phyloP scores from a whole-genome alignment of 179 eudicot genomes.

The Corrigiola litoralis region DNA sequence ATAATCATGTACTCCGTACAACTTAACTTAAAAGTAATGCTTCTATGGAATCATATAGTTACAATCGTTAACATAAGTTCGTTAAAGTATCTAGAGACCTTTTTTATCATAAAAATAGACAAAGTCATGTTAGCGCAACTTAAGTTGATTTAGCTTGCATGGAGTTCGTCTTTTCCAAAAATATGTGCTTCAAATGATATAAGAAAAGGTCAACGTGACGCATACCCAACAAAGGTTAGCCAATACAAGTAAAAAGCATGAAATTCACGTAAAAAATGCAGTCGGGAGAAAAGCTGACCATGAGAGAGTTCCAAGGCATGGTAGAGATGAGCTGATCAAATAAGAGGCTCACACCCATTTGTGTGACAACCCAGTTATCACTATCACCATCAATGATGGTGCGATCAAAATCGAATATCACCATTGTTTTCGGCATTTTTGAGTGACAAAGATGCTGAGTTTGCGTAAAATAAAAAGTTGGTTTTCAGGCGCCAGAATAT shows the following conservation, averaged over 20 bases:
- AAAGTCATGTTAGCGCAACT: too few species aligned
- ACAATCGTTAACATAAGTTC: too few species aligned
- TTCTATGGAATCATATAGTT: too few species aligned
- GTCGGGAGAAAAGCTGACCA: slow-evolving; percentile 32
- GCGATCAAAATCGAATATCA: slow-evolving; percentile 79
- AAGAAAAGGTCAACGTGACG: too few species aligned
- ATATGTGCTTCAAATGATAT: too few species aligned
- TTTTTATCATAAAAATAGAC: too few species aligned
- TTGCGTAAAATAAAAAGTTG: neutral
- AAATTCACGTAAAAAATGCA: neutral
- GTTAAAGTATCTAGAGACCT: too few species aligned
- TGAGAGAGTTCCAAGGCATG: slow-evolving; percentile 72
- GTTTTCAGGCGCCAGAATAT: too few species aligned
- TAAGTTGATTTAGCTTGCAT: too few species aligned
- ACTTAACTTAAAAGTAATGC: too few species aligned
- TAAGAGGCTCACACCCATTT: slow-evolving; percentile 54
- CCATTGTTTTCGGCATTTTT: slow-evolving; percentile 41
- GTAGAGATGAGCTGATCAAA: slow-evolving; percentile 58
- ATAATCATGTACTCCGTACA: too few species aligned
- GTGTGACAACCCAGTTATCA: slow-evolving; percentile 72
- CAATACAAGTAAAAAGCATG: neutral
- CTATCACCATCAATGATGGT: slow-evolving; percentile 76
- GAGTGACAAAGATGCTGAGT: neutral
- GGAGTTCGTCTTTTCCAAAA: too few species aligned
- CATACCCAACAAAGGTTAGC: neutral